Base-by-base conservation (phyloP, 129 eudicot genomes). In the Mikania micrantha region DNA sequence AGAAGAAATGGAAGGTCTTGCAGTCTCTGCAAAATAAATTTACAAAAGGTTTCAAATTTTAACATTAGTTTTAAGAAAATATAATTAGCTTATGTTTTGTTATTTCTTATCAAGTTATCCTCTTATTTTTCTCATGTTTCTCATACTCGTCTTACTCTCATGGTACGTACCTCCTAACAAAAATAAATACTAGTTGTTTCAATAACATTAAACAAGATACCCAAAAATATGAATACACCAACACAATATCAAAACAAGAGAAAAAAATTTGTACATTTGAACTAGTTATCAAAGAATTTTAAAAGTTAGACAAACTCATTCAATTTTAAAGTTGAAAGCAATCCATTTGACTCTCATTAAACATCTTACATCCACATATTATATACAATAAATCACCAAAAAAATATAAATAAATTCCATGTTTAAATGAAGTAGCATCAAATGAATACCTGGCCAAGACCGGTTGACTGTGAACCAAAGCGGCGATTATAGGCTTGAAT, bases 1-100 rank as follows among this genome's bases (percentile, higher is more conserved):
- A 89, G 86, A 40, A 90, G 93, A 83, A 94, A 94, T 7, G 97
- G 99, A 71, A 94, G 97, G 80, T 90, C 99, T 72, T 84, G 88
- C 75, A 89, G 44, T 83, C 84, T 90, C 99, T 94, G 95, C 68
- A 81, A 70, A 63, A 64, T 3, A 71, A 31, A 76, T 15, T 25
- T 4, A 25, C 10, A 10, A 27, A 64, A 35, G 3, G 20, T n/a
- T 15, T 72, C 69, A 42, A 25, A 35, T 25, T 38, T 60, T 52
- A 67, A 52, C 19, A 25, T 1, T 15, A 5, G 4, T 44, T n/a
- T 44, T 44, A 2, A 1, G 2, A n/a, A 44, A 15, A 44, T 1
- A 44, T 5, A 21, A 44, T 4, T 44, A 44, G 8, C 50, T n/a
- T 44, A 20, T 4, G 4, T n/a, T n/a, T 44, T n/a, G 36, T 32